A percentile compares a stretch with the other conserved stretches of the same genome.
Conservation (phyloP, 2,329 filamentous ascomycete genomes). For the Fragosphaeria purpurea region DNA sequence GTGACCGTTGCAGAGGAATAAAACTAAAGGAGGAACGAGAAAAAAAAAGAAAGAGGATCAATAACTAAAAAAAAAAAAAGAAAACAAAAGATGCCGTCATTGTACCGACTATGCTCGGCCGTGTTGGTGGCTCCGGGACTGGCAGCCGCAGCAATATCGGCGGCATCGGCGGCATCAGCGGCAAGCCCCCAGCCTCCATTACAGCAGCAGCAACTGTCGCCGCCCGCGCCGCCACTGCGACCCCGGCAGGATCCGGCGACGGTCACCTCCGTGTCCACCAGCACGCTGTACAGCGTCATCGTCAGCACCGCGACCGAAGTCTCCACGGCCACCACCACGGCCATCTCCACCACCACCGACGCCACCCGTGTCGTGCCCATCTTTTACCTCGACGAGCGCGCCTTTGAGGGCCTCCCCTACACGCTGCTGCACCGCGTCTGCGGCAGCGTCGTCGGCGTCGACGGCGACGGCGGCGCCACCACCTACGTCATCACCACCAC, state of each 20-base stretch:
- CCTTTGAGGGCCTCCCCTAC: conserved; percentile 17
- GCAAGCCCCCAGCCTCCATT: too few species aligned
- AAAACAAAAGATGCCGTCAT: neutral
- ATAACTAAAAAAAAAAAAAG: neutral
- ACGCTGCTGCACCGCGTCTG: conserved; percentile 17
- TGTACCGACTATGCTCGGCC: neutral
- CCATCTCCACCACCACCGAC: conserved; percentile 8
- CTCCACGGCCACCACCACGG: conserved; percentile 1
- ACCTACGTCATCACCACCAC: conserved; percentile 18
- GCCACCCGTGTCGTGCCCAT: conserved; percentile 14
- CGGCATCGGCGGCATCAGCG: too few species aligned
- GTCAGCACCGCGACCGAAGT: conserved; percentile 4
- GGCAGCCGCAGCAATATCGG: neutral
- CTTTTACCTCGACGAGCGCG: conserved; percentile 18
- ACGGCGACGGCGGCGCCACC: conserved; percentile 17
- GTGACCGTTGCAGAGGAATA: too few species aligned
- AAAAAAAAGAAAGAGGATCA: too few species aligned
- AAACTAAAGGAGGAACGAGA: too few species aligned
- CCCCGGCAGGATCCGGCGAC: conserved; percentile 1
- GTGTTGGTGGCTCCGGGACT: neutral
- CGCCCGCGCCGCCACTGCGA: neutral
- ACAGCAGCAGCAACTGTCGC: neutral
- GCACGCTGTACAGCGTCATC: conserved; percentile 1
- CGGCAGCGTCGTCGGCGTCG: conserved; percentile 15
- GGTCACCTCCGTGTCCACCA: conserved; percentile 4